Percentiles rank a stretch among this genome's conserved stretches.
Conservation (phyloP, 176 grass and related monocot species). For the Zoysia japonica region DNA sequence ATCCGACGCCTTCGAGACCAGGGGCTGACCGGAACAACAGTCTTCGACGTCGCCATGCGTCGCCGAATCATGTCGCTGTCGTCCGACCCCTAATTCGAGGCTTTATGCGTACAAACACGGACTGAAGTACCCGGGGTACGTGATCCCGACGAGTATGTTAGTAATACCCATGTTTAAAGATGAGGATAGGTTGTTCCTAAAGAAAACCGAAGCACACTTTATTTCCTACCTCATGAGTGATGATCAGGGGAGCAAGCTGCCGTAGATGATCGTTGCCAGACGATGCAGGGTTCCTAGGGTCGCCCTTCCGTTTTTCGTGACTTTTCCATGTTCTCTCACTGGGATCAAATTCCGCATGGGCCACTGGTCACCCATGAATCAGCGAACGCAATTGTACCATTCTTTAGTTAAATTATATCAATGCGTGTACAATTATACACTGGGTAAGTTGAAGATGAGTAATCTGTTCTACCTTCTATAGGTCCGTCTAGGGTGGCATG, state of each 20-base stretch:
- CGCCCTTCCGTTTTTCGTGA: too few relatives aligned
- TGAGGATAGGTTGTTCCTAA: background rate
- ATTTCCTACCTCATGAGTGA: background rate
- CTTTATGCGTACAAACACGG: too few relatives aligned
- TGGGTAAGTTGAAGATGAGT: background rate
- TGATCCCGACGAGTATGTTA: too few relatives aligned
- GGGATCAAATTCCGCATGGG: too few relatives aligned
- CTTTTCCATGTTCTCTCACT: too few relatives aligned
- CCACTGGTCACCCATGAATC: background rate
- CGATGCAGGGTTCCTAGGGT: background rate
- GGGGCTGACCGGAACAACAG: too few relatives aligned
- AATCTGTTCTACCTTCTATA: constrained; percentile 31
- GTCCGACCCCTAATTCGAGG: too few relatives aligned
- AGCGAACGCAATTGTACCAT: background rate
- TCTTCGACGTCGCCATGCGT: too few relatives aligned
- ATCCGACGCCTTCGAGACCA: too few relatives aligned
- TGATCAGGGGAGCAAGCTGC: background rate
- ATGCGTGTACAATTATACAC: background rate
- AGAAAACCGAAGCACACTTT: background rate
- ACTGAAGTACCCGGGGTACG: too few relatives aligned
- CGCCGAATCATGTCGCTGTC: too few relatives aligned
- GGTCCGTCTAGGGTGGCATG: constrained; percentile 96
- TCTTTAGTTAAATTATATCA: background rate
- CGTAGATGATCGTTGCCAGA: background rate
- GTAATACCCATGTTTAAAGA: too few relatives aligned